Percentiles rank a stretch among this genome's conserved stretches.
These are phyloP conservation scores for Oryza brachyantha DNA, from an alignment of 176 grass and related monocot species.

Conservation along the genomic window DNA sequence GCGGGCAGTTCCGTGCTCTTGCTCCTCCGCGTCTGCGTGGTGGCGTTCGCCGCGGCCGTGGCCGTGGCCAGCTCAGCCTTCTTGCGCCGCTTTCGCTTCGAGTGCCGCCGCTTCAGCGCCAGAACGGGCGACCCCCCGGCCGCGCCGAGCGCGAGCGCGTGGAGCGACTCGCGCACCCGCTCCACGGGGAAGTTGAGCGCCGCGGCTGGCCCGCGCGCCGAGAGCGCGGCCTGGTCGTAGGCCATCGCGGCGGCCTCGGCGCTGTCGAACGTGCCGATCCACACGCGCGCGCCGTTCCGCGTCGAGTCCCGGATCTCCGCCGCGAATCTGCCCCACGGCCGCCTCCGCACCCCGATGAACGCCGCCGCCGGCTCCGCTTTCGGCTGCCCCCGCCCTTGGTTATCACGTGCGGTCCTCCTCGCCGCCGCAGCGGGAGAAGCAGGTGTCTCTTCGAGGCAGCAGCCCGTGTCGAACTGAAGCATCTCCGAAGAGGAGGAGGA, in stretches of 20 bases:
- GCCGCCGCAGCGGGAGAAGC: too few relatives aligned
- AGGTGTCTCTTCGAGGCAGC: too few relatives aligned
- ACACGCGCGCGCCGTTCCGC: constrained; percentile 46
- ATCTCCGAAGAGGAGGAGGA: too few relatives aligned
- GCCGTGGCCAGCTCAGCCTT: background rate
- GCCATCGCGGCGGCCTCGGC: constrained; percentile 60
- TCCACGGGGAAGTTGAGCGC: constrained; percentile 33
- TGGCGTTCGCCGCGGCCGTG: too few relatives aligned
- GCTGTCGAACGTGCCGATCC: constrained; percentile 68
- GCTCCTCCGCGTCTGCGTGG: background rate
- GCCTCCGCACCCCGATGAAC: constrained; percentile 37
- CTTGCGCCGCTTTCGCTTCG: constrained; percentile 31
- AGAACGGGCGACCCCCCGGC: constrained; percentile 7
- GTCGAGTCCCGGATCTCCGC: constrained; percentile 57
- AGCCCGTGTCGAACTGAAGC: too few relatives aligned
- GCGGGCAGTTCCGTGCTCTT: background rate
- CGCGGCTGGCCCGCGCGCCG: too few relatives aligned
- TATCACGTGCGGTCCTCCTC: too few relatives aligned
- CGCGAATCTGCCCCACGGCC: constrained; percentile 63
- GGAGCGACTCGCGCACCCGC: constrained; percentile 27
- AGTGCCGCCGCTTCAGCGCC: constrained; percentile 32
- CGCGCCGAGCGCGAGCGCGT: constrained; percentile 14
- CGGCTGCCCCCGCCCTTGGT: too few relatives aligned
- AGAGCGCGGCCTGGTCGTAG: constrained; percentile 62
- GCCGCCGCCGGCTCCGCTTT: too few relatives aligned